Evolutionary conservation across 495 filamentous ascomycete genomes (phyloP).

Genomic region (Hamigera avellanea): DNA sequence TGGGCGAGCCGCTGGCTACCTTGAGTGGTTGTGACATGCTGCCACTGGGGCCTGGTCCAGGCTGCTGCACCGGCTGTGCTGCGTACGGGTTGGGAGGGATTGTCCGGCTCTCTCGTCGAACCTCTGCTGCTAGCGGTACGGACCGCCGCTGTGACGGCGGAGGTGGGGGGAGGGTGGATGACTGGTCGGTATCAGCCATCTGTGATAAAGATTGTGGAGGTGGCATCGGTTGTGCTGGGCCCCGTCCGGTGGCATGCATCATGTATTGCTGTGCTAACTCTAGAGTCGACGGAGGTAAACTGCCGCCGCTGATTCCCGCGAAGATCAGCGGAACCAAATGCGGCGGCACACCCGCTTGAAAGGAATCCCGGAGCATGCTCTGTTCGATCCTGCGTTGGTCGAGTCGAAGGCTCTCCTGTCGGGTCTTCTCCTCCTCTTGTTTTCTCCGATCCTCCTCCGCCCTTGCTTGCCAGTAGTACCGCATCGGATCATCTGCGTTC

Average conservation of each 20-base stretch:
- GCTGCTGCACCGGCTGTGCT: conserved; percentile 13
- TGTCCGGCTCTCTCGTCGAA: conserved; percentile 14
- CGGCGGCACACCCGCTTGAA: conserved; percentile 72
- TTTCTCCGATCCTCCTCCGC: conserved; percentile 73
- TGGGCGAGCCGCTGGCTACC: conserved; percentile 4
- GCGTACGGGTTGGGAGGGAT: conserved; percentile 28
- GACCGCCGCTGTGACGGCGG: conserved; percentile 1
- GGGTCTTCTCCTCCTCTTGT: conserved; percentile 82
- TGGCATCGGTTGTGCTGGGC: conserved; percentile 34
- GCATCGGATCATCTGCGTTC: conserved; percentile 67
- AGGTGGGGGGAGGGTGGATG: background rate
- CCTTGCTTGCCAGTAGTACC: conserved; percentile 70
- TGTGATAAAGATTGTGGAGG: conserved; percentile 34
- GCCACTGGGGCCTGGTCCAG: conserved; percentile 8
- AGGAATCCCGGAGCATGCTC: conserved; percentile 70
- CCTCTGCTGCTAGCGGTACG: conserved; percentile 15
- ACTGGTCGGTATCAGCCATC: background rate
- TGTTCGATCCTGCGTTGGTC: conserved; percentile 80
- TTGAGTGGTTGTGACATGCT: conserved; percentile 11
- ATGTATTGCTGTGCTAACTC: conserved; percentile 69
- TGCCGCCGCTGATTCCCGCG: conserved; percentile 63
- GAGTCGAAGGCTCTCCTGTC: conserved; percentile 62
- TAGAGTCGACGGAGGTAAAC: conserved; percentile 43
- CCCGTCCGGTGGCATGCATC: conserved; percentile 29
- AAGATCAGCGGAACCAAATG: conserved; percentile 84